Percentiles rank a stretch among this genome's conserved stretches.
phyloP scores from a whole-genome alignment of 768 basidiomycete species.

The Auriscalpium orientale region DNA sequence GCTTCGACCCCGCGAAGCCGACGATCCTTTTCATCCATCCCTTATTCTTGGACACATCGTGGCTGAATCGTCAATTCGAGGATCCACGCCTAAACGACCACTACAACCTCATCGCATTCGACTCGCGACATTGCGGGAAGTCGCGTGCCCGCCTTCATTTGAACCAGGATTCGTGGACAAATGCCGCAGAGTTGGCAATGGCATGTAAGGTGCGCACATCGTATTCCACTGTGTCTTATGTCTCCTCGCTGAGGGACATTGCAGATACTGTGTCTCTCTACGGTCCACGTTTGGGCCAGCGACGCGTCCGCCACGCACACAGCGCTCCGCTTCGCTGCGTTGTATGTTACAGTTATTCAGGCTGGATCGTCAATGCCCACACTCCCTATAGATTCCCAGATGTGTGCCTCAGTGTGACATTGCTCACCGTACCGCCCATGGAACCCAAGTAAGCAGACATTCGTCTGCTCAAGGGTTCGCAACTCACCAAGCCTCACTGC shows the following conservation, averaged over 20 bases:
- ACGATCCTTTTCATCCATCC: constrained; percentile 22
- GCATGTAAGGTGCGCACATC: constrained; percentile 11
- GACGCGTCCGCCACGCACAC: constrained; percentile 17
- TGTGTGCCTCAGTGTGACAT: constrained; percentile 14
- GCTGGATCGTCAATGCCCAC: too few relatives aligned
- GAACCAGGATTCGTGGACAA: constrained; percentile 21
- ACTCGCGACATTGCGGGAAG: constrained; percentile 19
- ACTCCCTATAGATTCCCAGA: constrained; percentile 12
- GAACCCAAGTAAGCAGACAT: constrained; percentile 5
- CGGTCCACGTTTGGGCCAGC: constrained; percentile 21
- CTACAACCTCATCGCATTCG: constrained; percentile 23
- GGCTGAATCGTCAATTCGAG: constrained; percentile 19
- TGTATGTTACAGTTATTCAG: constrained; percentile 6
- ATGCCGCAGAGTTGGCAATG: constrained; percentile 22
- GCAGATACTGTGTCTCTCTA: constrained; percentile 18
- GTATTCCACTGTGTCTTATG: not conserved
- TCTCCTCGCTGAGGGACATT: not conserved
- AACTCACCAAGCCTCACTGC: not conserved
- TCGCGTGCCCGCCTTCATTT: constrained; percentile 13
- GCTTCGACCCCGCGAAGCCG: constrained; percentile 18
- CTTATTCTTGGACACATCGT: constrained; percentile 20
- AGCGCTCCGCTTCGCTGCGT: constrained; percentile 17
- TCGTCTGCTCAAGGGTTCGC: not conserved
- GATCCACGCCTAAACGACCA: constrained; percentile 18
- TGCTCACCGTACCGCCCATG: constrained; percentile 7